These are phyloP conservation scores for Oryza brachyantha DNA, from an alignment of 176 grass and related monocot genomes.

Conservation along the genomic window DNA sequence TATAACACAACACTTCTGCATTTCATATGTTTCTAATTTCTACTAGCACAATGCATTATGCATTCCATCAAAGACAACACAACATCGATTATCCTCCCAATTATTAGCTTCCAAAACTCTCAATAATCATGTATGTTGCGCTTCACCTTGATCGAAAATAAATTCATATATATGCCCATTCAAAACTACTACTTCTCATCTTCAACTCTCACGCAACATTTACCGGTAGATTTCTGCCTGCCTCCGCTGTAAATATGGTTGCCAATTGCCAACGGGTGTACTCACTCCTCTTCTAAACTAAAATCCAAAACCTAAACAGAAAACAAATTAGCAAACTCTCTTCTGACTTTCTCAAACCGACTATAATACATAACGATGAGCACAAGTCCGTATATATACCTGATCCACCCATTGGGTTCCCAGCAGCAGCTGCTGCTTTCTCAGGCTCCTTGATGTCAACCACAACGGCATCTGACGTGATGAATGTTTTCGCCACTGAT, in stretches of 20 bases:
- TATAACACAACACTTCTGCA: no score
- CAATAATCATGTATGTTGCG: background rate
- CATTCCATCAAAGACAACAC: no score
- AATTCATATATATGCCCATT: background rate
- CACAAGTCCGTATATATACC: no score
- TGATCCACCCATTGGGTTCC: constrained; percentile 78
- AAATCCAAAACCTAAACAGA: constrained; percentile 59
- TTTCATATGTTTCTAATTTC: no score
- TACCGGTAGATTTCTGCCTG: background rate
- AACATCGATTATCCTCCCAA: no score
- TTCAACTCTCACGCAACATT: background rate
- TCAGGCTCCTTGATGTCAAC: constrained; percentile 78
- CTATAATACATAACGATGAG: background rate
- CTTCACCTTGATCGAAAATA: background rate
- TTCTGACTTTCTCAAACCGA: background rate
- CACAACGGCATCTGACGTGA: constrained; percentile 84
- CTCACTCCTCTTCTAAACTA: constrained; percentile 7
- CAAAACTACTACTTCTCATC: background rate
- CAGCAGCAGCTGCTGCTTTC: constrained; percentile 48
- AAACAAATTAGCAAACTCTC: background rate
- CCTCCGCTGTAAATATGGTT: background rate
- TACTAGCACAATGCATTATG: no score
- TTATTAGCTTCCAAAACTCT: background rate
- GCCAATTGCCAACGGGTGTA: background rate
- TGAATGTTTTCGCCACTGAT: constrained; percentile 84